phyloP scores from a whole-genome alignment of 2,329 filamentous ascomycete genomes.

The Colletotrichum sojae region DNA sequence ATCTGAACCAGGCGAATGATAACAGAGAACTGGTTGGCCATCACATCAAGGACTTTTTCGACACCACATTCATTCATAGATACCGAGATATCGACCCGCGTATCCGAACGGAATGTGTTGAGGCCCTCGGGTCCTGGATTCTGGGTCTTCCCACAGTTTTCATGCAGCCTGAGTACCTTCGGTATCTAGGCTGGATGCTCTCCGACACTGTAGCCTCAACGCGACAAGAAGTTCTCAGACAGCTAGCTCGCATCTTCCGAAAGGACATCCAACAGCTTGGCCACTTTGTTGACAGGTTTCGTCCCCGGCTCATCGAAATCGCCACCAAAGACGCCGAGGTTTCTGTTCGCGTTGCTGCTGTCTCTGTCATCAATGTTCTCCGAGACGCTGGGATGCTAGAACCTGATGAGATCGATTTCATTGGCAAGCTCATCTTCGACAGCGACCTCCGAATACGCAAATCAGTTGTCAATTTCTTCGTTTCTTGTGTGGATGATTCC shows the following conservation, averaged over 20 bases:
- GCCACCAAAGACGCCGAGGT: slow-evolving; percentile 88
- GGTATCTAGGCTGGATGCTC: slow-evolving; percentile 96
- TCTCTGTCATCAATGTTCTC: slow-evolving; percentile 86
- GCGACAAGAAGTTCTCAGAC: slow-evolving; percentile 87
- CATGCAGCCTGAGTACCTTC: slow-evolving; percentile 89
- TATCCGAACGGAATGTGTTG: slow-evolving; percentile 90
- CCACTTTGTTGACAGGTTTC: slow-evolving; percentile 94
- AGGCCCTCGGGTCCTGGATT: slow-evolving; percentile 91
- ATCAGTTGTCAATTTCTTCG: slow-evolving; percentile 91
- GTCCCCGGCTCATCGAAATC: slow-evolving; percentile 91
- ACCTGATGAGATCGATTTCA: slow-evolving; percentile 89
- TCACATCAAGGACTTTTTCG: slow-evolving; percentile 87
- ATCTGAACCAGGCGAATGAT: slow-evolving; percentile 77
- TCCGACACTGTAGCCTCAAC: slow-evolving; percentile 84
- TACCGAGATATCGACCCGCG: slow-evolving; percentile 94
- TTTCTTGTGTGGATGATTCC: slow-evolving; percentile 86
- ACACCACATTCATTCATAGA: slow-evolving; percentile 93
- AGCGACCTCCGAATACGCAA: slow-evolving; percentile 87
- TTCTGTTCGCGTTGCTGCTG: slow-evolving; percentile 82
- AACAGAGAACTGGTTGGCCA: slow-evolving; percentile 79
- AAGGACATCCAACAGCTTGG: slow-evolving; percentile 86
- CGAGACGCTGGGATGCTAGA: slow-evolving; percentile 89
- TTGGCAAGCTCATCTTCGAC: slow-evolving; percentile 92
- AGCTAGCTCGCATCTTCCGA: slow-evolving; percentile 84
- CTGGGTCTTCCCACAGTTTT: slow-evolving; percentile 86